Percentiles rank a stretch among this genome's conserved stretches.
phyloP scores from a whole-genome alignment of 192 early-diverging fungal species.

The Linnemannia exigua region DNA sequence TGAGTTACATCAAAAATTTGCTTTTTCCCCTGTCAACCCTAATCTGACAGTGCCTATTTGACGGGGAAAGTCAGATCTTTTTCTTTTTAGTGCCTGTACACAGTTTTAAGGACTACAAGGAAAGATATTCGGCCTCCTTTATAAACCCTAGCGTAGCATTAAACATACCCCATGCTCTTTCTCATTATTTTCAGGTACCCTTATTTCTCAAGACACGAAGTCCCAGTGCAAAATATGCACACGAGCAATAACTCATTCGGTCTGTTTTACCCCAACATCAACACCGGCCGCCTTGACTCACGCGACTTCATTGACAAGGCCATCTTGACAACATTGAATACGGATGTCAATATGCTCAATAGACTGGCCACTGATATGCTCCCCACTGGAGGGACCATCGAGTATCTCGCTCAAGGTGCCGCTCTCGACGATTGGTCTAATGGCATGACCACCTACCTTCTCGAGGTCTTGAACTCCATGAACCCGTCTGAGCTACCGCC shows the following conservation, averaged over 20 bases:
- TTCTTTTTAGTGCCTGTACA: too few species aligned
- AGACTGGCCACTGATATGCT: background rate
- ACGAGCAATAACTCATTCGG: background rate
- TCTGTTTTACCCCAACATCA: conserved; percentile 2
- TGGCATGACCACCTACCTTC: background rate
- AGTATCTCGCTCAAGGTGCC: background rate
- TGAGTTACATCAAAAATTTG: too few species aligned
- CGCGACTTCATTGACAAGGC: background rate
- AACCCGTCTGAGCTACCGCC: conserved; percentile 6
- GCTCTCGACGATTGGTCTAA: background rate
- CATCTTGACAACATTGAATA: background rate
- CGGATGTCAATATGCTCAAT: background rate
- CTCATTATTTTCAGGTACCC: too few species aligned
- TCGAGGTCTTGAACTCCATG: conserved; percentile 12
- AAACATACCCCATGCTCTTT: too few species aligned
- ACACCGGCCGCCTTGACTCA: background rate
- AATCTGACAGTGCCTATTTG: too few species aligned
- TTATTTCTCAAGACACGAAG: background rate
- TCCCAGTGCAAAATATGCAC: background rate
- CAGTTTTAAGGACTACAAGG: too few species aligned
- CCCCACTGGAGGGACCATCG: background rate
- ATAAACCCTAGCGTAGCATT: too few species aligned
- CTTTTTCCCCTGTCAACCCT: too few species aligned
- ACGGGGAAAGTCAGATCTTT: too few species aligned
- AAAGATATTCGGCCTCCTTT: too few species aligned